Base-by-base conservation (phyloP, 352 stramenopile species). In the Globisporangium iwayamae region DNA sequence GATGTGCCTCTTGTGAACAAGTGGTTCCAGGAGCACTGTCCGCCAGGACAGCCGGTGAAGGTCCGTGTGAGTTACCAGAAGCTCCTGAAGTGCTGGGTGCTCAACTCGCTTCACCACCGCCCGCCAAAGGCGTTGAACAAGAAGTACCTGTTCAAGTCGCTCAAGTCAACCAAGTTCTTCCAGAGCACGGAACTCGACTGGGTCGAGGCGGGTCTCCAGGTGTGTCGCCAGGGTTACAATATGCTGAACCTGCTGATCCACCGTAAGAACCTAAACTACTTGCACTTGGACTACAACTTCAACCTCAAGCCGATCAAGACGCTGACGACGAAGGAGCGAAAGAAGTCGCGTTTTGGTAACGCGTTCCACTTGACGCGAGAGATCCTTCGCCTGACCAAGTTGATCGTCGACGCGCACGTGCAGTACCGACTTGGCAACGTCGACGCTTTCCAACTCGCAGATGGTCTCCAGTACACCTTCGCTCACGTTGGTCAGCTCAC, bases 301-400 rank as follows among this genome's bases (percentile, higher is more conserved):
- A 99, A 99, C 79, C 74, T 99, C n/a, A 99, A 99, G 78, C 98
- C 98, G 4, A 99, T 98, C 78, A 99, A 99, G 85, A 99, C 98
- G 36, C 80, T 99, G 60, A 99, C 98, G 11, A 99, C 98, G 2
- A 99, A 99, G 77, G 98, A 99, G 71, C 85, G 98, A 36, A 99
- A 99, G 74, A 99, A 99, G 72, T 98, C 92, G 62, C 90, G 96
- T 38, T 99, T 98, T 58, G 96, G 94, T 66, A 98, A 98, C 69
- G 93, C 93, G 6, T 97, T 98, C 78, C 91, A 98, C 71, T 87
- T 99, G 59, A 98, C 94, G 10, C 90, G 97, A 67, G 98, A 99
- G 73, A 99, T 99, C 74, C 75, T 99, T 47, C 90, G 98, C 59
- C 75, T 99, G 46, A 99, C 97, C 10, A 99, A 99, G 75, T 76